Base-by-base conservation (phyloP, 2,329 filamentous ascomycete genomes). In the Microcyclospora tardicrescens region DNA sequence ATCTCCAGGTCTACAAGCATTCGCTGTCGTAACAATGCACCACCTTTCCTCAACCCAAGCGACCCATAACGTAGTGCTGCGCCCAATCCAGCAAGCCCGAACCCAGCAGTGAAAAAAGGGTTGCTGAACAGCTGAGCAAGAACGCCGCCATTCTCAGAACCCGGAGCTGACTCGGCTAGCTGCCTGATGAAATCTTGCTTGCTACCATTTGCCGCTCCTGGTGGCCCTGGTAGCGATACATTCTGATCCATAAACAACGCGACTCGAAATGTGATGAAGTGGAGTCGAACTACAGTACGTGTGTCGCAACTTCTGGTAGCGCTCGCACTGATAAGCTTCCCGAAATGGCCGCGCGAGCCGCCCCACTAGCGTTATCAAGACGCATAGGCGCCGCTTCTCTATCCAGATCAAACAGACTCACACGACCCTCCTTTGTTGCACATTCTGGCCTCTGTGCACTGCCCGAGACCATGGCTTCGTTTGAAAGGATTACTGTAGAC, bases 1-100 rank as follows among this genome's bases (percentile, higher is more conserved):
- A 98, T 94, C 62, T 98, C 91, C 53, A 98, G 78, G 54, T 95
- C 86, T 52, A 96, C 84, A 24, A 98, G 77, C 64, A 98, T 77
- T 35, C 89, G 84, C 38, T 81, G 79, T 36, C 84, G 82, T 42
- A 94, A 65, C 40, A 93, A 70, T 33, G 74, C 73, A n/a, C 80
- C 78, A 39, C 77, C 77, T 52, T 77, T 69, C 43, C 87, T 74
- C 42, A 82, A 61, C 28, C 83, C 84, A 55, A 81, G 81, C 46
- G 91, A 85, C 24, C 79, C 84, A 50, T 93, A 75, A 10, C 85
- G 81, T 27, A 86, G 73, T 31, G 75, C 81, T 28, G 86, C 84
- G 46, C 86, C 91, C 37, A 98, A 71, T 24, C 82, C 84, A 43
- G 87, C 91, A 38, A 98, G 81, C 50, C 91, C 91, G 52, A 96